A percentile compares a stretch with the other conserved stretches of the same genome.
Evolutionary conservation across 2,329 filamentous ascomycete species (phyloP).

Genomic region (Eutypa lata): DNA sequence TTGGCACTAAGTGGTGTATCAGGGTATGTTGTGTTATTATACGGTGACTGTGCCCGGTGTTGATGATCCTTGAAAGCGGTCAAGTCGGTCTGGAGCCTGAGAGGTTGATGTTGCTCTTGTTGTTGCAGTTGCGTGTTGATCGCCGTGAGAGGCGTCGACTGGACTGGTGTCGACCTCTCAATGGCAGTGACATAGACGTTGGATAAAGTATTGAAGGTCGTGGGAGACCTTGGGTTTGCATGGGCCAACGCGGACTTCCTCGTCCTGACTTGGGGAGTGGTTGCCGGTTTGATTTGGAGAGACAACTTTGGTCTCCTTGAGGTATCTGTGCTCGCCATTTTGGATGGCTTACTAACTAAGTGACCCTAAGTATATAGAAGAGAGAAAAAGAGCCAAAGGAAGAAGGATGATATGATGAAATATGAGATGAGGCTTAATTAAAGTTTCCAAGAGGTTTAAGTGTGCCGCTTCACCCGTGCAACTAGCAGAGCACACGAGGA

Average conservation of each 20-base stretch:
- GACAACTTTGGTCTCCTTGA: conserved; percentile 55
- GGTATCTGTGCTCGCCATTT: conserved; percentile 33
- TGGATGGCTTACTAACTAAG: conserved; percentile 10
- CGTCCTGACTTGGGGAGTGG: conserved; percentile 34
- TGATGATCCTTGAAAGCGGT: conserved; percentile 29
- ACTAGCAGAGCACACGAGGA: conserved; percentile 18
- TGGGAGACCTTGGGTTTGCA: conserved; percentile 57
- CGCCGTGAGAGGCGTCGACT: conserved; percentile 45
- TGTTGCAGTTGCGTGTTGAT: conserved; percentile 40
- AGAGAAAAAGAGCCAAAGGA: no score
- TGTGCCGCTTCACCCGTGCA: conserved; percentile 15
- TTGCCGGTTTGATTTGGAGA: conserved; percentile 50
- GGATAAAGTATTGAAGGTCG: conserved; percentile 63
- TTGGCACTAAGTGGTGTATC: conserved; percentile 54
- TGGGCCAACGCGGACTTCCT: conserved; percentile 39
- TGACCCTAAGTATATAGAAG: no score
- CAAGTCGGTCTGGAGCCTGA: conserved; percentile 35
- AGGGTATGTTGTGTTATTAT: conserved; percentile 40
- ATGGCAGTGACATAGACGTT: conserved; percentile 64
- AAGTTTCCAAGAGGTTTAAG: conserved; percentile 4
- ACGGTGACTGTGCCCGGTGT: conserved; percentile 40
- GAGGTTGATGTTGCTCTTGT: no score
- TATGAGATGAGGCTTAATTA: neutral
- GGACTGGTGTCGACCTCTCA: conserved; percentile 52
- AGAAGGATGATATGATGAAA: neutral